Evolutionary conservation across 2,329 filamentous ascomycete species (phyloP), one percentile per base, ranked within the genome.

Genomic region (Fusarium pseudocircinatum): DNA sequence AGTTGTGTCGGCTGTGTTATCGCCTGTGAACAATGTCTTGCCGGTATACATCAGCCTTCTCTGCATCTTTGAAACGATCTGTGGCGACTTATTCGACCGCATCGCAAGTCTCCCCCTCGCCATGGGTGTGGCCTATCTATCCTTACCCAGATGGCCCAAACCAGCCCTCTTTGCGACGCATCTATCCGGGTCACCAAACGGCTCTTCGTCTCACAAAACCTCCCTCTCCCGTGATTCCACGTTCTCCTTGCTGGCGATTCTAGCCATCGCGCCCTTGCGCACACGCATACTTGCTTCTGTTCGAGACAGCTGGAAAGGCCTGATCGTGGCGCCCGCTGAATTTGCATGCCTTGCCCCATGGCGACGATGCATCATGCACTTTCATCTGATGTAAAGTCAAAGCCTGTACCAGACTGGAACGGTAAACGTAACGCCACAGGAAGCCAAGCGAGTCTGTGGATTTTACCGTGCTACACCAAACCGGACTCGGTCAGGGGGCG

Each of bases 151-250:
- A 68, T 77, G 59, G 54, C 76, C 76, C 50, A 78, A 78, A 77
- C 43, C 67, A 78, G 76, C 75, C 75, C 73, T 54, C 69, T 78
- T 78, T 78, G 76, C 76, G 76, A 78, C 64, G 75, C 76, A 68
- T 72, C 75, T 70, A 74, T 62, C 76, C 76, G 69, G 63, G 68
- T 56, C 62, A 70, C 43, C 53, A 73, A 67, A 71, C 68, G 60
- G 63, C 66, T 62, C 63, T 40, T 61, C 63, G 76, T 77, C 68
- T 54, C 63, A 74, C 76, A 72, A 63, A 39, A 39, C 49, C 54
- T 39, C 61, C 59, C 34, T 64, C 47, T 73, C 47, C 61, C 64
- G 73, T 78, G 70, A 76, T 73, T 56, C 63, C 72, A 75, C 64
- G 69, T 71, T 76, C 66, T 77, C 69, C 64, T 67, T 63, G 63